A percentile compares a stretch with the other conserved stretches of the same genome.
Conservation (phyloP, 768 basidiomycete species). For the Tulasnella sp. region DNA sequence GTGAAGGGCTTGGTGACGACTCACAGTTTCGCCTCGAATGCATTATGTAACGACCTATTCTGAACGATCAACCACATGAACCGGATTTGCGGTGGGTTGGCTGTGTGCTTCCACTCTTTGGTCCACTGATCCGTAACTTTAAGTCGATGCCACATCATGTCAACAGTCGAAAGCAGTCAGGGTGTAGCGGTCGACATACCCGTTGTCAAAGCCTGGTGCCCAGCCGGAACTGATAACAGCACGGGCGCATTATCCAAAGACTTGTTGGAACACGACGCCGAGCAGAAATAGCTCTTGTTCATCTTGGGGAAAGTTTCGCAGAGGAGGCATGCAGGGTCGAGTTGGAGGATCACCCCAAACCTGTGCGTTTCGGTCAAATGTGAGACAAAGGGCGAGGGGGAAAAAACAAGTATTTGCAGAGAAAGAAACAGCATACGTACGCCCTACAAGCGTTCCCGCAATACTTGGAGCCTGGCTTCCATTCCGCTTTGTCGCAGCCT, state of each 20-base stretch:
- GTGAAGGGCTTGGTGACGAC: not conserved
- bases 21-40: not conserved
- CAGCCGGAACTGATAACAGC: not conserved
- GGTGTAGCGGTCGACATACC: not conserved
- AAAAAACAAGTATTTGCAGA: not conserved
- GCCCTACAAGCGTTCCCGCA: not conserved
- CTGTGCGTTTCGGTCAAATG: not conserved
- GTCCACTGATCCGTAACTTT: not conserved
- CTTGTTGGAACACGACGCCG: not conserved
- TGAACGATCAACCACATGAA: not conserved
- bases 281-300: not conserved
- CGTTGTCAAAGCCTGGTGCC: not conserved
- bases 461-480: not conserved
- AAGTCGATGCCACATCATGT: not conserved
- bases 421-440: not conserved
- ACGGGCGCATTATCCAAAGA: not conserved
- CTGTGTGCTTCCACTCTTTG: constrained; percentile 5
- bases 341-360: not conserved
- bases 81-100: not conserved
- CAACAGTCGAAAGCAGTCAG: not conserved
- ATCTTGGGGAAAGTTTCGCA: not conserved
- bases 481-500: not conserved
- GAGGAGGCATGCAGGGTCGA: not conserved
- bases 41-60: not conserved
- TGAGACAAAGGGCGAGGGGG: not conserved